These are phyloP conservation scores for Penicillium hesseltinei DNA, from an alignment of 2,329 filamentous ascomycete genomes.

Conservation along the genomic window DNA sequence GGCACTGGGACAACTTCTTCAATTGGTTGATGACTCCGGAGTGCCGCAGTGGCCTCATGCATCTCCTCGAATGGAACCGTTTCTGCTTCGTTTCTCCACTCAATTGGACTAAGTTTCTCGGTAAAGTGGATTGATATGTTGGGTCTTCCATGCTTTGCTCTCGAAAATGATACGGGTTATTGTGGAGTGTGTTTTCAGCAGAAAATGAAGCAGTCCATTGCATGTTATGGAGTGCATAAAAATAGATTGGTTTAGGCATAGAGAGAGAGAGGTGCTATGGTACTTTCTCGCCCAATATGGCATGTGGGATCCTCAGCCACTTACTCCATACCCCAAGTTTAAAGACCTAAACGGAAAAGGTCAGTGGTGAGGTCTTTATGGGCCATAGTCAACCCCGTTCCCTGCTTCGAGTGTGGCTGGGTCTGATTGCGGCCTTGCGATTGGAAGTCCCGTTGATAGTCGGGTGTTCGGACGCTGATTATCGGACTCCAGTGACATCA, in stretches of 20 bases:
- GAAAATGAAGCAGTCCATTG: neutral
- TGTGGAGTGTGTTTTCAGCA: neutral
- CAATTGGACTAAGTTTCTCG: neutral
- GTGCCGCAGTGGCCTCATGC: neutral
- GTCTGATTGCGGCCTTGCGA: neutral
- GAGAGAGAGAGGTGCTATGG: neutral
- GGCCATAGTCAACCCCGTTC: neutral
- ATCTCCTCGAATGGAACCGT: conserved; percentile 1
- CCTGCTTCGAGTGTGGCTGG: conserved; percentile 7
- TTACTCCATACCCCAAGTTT: neutral
- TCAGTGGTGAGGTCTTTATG: neutral
- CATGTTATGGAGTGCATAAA: neutral
- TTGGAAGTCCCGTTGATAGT: neutral
- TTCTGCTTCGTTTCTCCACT: neutral
- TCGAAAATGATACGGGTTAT: conserved; percentile 1
- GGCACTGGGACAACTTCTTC: neutral
- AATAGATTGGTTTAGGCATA: neutral
- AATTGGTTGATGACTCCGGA: neutral
- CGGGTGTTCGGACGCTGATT: neutral
- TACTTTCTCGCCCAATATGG: neutral
- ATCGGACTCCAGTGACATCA: conserved; percentile 5
- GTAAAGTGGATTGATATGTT: conserved; percentile 1
- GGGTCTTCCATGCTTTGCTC: neutral
- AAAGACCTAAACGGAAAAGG: neutral
- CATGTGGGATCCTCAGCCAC: conserved; percentile 5